Evolutionary conservation across 2,329 filamentous ascomycete species (phyloP).

Genomic region (Calycina herbarum): DNA sequence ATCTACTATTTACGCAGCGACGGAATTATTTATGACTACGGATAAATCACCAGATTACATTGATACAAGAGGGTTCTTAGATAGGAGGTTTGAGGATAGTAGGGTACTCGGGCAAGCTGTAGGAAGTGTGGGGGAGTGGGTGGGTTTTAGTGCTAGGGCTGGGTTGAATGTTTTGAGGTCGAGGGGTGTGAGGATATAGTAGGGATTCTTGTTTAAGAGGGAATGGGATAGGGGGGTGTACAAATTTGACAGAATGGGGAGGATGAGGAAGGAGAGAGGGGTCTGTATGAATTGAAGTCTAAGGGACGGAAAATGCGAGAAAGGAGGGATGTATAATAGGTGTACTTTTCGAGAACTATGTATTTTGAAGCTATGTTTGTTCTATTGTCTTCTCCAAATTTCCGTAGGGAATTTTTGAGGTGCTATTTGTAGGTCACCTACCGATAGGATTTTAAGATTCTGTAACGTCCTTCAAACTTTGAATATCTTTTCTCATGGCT

Average conservation of each 20-base stretch:
- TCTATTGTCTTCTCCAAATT: no score
- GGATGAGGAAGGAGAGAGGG: no score
- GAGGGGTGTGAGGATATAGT: slow-evolving; percentile 74
- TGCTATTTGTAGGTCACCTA: no score
- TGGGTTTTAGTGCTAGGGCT: slow-evolving; percentile 77
- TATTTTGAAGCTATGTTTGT: no score
- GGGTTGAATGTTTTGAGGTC: slow-evolving; percentile 82
- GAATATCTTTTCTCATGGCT: no score
- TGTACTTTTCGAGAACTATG: no score
- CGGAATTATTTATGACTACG: slow-evolving; percentile 92
- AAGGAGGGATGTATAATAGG: no score
- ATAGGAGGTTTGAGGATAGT: slow-evolving; percentile 67
- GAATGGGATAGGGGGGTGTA: neutral
- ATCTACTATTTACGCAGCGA: slow-evolving; percentile 68
- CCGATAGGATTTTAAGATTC: no score
- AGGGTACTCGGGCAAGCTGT: slow-evolving; percentile 61
- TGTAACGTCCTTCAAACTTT: no score
- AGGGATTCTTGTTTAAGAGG: neutral
- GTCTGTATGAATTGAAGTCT: no score
- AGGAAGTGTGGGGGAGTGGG: slow-evolving; percentile 69
- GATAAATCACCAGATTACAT: slow-evolving; percentile 71
- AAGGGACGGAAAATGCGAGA: no score
- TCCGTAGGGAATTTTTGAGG: no score
- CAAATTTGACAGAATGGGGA: neutral
- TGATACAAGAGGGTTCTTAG: slow-evolving; percentile 79